Conservation (phyloP, 768 basidiomycete species). For the Suillus decipiens region DNA sequence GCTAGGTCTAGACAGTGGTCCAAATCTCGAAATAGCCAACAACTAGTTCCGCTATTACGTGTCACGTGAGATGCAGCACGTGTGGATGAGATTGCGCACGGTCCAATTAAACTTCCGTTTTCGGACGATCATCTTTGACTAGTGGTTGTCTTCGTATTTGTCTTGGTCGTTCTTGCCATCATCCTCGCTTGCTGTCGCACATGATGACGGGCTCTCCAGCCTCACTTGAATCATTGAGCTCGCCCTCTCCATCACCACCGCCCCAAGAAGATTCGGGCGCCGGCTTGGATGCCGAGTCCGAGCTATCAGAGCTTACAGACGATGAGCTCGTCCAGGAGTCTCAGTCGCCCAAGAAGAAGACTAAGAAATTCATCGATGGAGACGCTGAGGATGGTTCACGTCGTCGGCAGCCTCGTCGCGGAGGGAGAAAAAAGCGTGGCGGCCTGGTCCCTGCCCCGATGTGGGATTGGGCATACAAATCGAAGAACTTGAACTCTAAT, state of each 20-base stretch:
- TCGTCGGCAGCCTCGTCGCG: conserved; percentile 23
- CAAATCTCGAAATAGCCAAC: neutral
- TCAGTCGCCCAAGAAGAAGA: conserved; percentile 21
- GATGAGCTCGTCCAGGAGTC: conserved; percentile 65
- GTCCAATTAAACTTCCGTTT: conserved; percentile 9
- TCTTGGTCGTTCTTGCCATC: conserved; percentile 1
- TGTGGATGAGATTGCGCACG: conserved; percentile 11
- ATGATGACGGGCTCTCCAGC: conserved; percentile 59
- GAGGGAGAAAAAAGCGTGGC: conserved; percentile 53
- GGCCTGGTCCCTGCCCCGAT: conserved; percentile 77
- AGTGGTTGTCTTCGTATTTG: conserved; percentile 6
- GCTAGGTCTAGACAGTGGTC: neutral
- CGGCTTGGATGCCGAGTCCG: conserved; percentile 65
- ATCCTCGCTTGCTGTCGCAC: conserved; percentile 16
- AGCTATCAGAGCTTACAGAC: conserved; percentile 83
- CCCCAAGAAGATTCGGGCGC: conserved; percentile 36
- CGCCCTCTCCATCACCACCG: conserved; percentile 44
- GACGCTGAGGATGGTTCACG: conserved; percentile 10
- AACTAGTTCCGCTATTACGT: neutral
- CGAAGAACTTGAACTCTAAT: conserved; percentile 32
- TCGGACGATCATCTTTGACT: conserved; percentile 10
- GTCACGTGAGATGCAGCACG: conserved; percentile 1
- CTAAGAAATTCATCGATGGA: conserved; percentile 2
- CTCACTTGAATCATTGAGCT: conserved; percentile 70
- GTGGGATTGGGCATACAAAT: conserved; percentile 84